Evolutionary conservation across 345 rosid species (phyloP).

Genomic region (Fremontodendron californicum): DNA sequence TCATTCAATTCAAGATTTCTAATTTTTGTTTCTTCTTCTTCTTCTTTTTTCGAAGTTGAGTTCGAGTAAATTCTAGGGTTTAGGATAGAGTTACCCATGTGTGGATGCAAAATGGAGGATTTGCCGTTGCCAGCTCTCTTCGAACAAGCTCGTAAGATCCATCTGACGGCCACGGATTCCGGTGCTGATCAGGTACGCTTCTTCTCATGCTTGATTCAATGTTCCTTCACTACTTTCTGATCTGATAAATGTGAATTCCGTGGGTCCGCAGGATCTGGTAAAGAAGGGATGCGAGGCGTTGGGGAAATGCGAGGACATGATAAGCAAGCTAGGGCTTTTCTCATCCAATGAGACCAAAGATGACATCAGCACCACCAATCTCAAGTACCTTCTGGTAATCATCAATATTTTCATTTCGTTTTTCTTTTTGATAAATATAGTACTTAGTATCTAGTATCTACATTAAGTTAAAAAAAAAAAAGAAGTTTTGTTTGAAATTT

Average conservation of each 20-base stretch:
- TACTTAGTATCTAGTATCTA: neutral
- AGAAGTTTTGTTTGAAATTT: neutral
- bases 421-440: neutral
- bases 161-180: constrained; percentile 53
- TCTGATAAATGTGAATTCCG: neutral
- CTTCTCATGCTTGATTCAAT: constrained; percentile 9
- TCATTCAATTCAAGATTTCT: neutral
- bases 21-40: too few species aligned
- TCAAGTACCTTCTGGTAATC: constrained; percentile 80
- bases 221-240: neutral
- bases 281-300: constrained; percentile 65
- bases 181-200: constrained; percentile 57
- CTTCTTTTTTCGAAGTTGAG: neutral
- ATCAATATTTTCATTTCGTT: neutral
- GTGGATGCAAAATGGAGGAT: constrained; percentile 51
- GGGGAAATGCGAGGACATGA: constrained; percentile 84
- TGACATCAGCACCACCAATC: constrained; percentile 75
- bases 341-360: constrained; percentile 87
- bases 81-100: constrained; percentile 24
- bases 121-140: constrained; percentile 65
- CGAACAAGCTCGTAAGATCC: constrained; percentile 76
- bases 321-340: constrained; percentile 71
- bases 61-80: constrained; percentile 9
- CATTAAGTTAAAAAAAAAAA: too few species aligned
- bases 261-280: constrained; percentile 46